These are phyloP conservation scores for Colletotrichum abscissum DNA, from an alignment of 2,329 filamentous ascomycete genomes.

Conservation along the genomic window DNA sequence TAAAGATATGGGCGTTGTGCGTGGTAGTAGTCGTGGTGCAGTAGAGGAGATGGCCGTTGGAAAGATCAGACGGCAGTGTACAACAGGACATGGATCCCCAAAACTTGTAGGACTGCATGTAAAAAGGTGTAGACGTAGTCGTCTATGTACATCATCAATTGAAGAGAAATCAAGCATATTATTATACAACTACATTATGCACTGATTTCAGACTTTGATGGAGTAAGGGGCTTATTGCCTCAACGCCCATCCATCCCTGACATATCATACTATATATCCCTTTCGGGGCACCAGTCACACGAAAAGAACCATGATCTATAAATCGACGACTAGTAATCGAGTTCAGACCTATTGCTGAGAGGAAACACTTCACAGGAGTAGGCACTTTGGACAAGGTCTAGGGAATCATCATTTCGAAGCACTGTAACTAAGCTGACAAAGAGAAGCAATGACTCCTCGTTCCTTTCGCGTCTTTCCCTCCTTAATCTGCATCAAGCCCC, in stretches of 20 bases:
- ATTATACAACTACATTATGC: too few species aligned
- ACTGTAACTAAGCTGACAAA: constrained; percentile 33
- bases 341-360: too few species aligned
- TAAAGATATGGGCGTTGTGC: not conserved
- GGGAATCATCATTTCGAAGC: constrained; percentile 29
- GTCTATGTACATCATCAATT: constrained; percentile 31
- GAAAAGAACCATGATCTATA: too few species aligned
- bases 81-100: constrained; percentile 31
- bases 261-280: too few species aligned
- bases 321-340: too few species aligned
- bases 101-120: constrained; percentile 30
- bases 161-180: constrained; percentile 4
- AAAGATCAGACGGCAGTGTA: constrained; percentile 20
- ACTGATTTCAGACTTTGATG: too few species aligned
- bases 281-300: not conserved
- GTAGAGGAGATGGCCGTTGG: not conserved
- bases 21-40: not conserved
- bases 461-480: constrained; percentile 33
- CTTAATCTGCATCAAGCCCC: constrained; percentile 46
- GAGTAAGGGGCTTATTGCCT: too few species aligned
- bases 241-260: too few species aligned
- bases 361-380: too few species aligned
- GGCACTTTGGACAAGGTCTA: not conserved
- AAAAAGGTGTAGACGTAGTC: constrained; percentile 16
- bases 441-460: constrained; percentile 32